Percentiles rank a stretch among this genome's conserved stretches.
Conservation (phyloP, 805 yeast species). For the Schwanniomyces yamadae region DNA sequence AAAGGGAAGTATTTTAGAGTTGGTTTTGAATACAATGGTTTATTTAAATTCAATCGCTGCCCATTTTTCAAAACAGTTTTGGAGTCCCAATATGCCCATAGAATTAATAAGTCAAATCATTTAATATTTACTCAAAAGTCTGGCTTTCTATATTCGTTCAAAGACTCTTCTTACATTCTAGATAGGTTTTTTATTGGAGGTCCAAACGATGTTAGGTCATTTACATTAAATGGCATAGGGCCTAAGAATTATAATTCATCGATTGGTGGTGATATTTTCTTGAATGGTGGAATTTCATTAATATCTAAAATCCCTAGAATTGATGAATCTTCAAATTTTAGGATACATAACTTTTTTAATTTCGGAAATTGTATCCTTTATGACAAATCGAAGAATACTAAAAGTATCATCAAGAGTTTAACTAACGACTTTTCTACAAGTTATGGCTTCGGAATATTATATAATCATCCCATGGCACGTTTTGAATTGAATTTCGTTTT, state of each 20-base stretch:
- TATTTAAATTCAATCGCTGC: conserved; percentile 22
- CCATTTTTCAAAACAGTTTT: conserved; percentile 42
- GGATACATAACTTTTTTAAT: conserved; percentile 48
- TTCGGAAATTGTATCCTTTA: conserved; percentile 43
- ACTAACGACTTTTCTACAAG: conserved; percentile 32
- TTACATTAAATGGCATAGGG: conserved; percentile 51
- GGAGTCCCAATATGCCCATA: conserved; percentile 38
- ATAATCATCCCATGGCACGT: conserved; percentile 57
- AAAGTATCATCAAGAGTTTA: conserved; percentile 6
- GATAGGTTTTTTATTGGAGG: conserved; percentile 61
- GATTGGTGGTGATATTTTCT: conserved; percentile 52
- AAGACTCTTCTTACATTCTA: conserved; percentile 37
- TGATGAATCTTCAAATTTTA: conserved; percentile 44
- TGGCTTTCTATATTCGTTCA: conserved; percentile 29
- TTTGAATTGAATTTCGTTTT: conserved; percentile 57
- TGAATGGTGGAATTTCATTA: conserved; percentile 46
- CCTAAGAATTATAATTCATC: conserved; percentile 51
- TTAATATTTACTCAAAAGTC: conserved; percentile 30
- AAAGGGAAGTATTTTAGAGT: conserved; percentile 37
- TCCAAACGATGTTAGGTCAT: conserved; percentile 57
- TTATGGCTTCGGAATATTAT: conserved; percentile 50
- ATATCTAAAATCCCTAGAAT: conserved; percentile 44
- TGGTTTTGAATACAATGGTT: conserved; percentile 38
- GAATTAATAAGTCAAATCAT: conserved; percentile 16
- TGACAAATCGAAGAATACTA: conserved; percentile 10